These are phyloP conservation scores for Lactarius tabidus DNA, from an alignment of 768 basidiomycete genomes.

Conservation along the genomic window DNA sequence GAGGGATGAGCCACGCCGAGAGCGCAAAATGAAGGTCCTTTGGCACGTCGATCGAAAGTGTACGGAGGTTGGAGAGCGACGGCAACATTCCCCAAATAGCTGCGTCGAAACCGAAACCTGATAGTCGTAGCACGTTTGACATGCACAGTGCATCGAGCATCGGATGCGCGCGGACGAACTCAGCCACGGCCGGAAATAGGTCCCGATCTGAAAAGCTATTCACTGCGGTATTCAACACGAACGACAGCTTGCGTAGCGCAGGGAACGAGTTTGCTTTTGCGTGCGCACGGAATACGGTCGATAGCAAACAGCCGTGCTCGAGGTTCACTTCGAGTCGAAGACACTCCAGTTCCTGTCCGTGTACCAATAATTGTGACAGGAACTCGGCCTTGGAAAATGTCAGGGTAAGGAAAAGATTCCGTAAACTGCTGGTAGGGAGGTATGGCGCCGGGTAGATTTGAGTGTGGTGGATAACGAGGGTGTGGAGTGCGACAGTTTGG, in stretches of 20 bases:
- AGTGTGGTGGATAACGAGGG: slow-evolving; percentile 14
- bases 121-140: slow-evolving; percentile 35
- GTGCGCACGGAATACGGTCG: slow-evolving; percentile 47
- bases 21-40: slow-evolving; percentile 57
- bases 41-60: slow-evolving; percentile 59
- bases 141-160: slow-evolving; percentile 53
- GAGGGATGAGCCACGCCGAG: slow-evolving; percentile 65
- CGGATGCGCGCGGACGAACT: slow-evolving; percentile 55
- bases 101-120: slow-evolving; percentile 63
- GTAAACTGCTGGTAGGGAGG: slow-evolving; percentile 59
- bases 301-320: slow-evolving; percentile 31
- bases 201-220: slow-evolving; percentile 46
- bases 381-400: slow-evolving; percentile 48
- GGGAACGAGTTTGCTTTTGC: slow-evolving; percentile 40
- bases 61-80: slow-evolving; percentile 47
- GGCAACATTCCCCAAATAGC: slow-evolving; percentile 70
- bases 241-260: slow-evolving; percentile 61
- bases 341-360: slow-evolving; percentile 61
- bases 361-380: slow-evolving; percentile 54
- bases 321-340: slow-evolving; percentile 55
- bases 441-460: slow-evolving; percentile 46
- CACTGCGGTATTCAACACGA: slow-evolving; percentile 34
- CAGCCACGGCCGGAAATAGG: slow-evolving; percentile 64
- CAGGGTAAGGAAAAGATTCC: slow-evolving; percentile 53
- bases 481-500: slow-evolving; percentile 16